Conservation (phyloP, 2,329 filamentous ascomycete genomes). For the Hypoxylon sp. region DNA sequence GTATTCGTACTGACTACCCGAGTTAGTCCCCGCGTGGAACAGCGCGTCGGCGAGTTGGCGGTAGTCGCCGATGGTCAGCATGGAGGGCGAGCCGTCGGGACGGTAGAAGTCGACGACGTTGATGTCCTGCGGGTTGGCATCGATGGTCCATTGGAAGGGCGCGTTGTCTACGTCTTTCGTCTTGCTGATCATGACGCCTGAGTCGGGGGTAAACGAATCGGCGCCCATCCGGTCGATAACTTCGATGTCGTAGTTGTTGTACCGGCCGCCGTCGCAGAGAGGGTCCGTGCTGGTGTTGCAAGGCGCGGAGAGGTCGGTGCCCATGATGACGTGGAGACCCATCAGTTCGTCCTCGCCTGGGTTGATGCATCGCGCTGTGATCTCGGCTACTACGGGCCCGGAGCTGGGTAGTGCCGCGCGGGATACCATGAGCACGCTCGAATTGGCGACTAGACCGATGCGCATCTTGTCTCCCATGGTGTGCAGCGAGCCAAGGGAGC, state of each 20-base stretch:
- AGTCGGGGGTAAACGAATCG: constrained; percentile 66
- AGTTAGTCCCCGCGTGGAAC: constrained; percentile 68
- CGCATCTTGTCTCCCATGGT: constrained; percentile 68
- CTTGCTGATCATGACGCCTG: constrained; percentile 69
- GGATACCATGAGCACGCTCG: constrained; percentile 62
- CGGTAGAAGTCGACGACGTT: constrained; percentile 64
- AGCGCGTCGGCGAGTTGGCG: constrained; percentile 67
- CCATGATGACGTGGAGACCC: constrained; percentile 64
- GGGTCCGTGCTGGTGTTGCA: constrained; percentile 61
- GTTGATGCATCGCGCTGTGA: constrained; percentile 64
- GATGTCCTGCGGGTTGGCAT: constrained; percentile 69
- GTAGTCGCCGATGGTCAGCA: constrained; percentile 67
- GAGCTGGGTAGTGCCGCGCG: constrained; percentile 60
- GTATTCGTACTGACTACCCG: constrained; percentile 65
- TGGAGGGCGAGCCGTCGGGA: constrained; percentile 63
- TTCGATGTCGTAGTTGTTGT: constrained; percentile 67
- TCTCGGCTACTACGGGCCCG: constrained; percentile 61
- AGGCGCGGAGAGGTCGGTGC: constrained; percentile 60
- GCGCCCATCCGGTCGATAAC: constrained; percentile 69
- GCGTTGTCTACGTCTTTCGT: constrained; percentile 61
- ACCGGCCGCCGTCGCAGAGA: constrained; percentile 66
- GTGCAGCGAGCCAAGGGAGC: constrained; percentile 66
- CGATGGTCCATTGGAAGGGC: constrained; percentile 69
- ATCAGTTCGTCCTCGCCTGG: constrained; percentile 58
- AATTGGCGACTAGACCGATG: constrained; percentile 63